These are phyloP conservation scores for Neofusicoccum parvum DNA, from an alignment of 2,329 filamentous ascomycete species.

Conservation along the genomic window DNA sequence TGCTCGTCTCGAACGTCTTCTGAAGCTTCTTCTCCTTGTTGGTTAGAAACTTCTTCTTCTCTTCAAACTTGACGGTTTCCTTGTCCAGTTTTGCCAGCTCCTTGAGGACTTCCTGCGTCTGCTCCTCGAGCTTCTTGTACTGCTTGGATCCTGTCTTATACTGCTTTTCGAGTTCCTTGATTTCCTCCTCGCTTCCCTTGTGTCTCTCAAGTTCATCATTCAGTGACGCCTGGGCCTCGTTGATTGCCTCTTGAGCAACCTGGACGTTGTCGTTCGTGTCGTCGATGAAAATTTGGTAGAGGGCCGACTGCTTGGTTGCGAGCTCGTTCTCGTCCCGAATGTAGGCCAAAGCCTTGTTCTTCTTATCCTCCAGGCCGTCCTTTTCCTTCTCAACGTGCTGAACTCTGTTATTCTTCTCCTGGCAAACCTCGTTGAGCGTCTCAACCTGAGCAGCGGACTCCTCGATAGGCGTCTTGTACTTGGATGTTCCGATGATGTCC, in stretches of 20 bases:
- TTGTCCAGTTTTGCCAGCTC: slow-evolving; percentile 94
- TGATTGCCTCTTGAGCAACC: slow-evolving; percentile 86
- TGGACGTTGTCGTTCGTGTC: slow-evolving; percentile 87
- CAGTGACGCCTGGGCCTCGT: slow-evolving; percentile 85
- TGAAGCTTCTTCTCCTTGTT: slow-evolving; percentile 95
- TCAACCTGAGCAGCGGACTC: slow-evolving; percentile 90
- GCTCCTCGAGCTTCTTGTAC: slow-evolving; percentile 79
- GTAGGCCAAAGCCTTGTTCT: slow-evolving; percentile 87
- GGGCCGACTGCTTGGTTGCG: slow-evolving; percentile 80
- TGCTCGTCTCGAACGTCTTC: slow-evolving; percentile 78
- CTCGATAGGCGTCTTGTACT: slow-evolving; percentile 96
- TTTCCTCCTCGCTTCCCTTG: slow-evolving; percentile 82
- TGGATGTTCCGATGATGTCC: slow-evolving; percentile 97
- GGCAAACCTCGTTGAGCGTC: slow-evolving; percentile 87
- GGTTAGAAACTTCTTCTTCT: slow-evolving; percentile 91
- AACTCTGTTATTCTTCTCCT: slow-evolving; percentile 92
- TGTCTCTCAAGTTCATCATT: slow-evolving; percentile 90
- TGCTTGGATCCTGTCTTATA: slow-evolving; percentile 83
- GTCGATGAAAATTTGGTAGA: slow-evolving; percentile 89
- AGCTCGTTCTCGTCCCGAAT: slow-evolving; percentile 94
- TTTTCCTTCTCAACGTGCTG: slow-evolving; percentile 99
- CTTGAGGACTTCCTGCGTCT: slow-evolving; percentile 76
- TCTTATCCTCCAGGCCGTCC: slow-evolving; percentile 90
- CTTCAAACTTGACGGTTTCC: slow-evolving; percentile 94
- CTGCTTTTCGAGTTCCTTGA: slow-evolving; percentile 84